Percentiles rank a stretch among this genome's conserved stretches.
These are phyloP conservation scores for Mediolabrus comicus DNA, from an alignment of 108 stramenopile genomes.

Conservation along the genomic window DNA sequence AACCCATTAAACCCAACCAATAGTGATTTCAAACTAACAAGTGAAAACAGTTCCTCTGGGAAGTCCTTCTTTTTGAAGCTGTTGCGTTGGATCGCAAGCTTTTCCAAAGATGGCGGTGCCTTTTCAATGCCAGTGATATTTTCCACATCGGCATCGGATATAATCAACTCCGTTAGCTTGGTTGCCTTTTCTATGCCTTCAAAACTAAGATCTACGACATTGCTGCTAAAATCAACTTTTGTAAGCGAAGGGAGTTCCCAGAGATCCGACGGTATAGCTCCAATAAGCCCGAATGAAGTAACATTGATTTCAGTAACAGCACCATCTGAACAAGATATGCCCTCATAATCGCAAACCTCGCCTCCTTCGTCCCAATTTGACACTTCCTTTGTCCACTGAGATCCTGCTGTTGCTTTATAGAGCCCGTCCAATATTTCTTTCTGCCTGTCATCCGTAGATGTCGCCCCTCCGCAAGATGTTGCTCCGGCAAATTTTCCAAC, in stretches of 20 bases:
- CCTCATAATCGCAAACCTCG: conserved; percentile 72
- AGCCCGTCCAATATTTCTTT: conserved; percentile 53
- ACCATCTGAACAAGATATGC: conserved; percentile 53
- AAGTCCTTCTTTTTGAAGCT: conserved; percentile 50
- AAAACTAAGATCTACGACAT: conserved; percentile 60
- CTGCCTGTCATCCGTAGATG: conserved; percentile 42
- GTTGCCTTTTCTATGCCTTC: conserved; percentile 56
- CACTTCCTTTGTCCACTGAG: conserved; percentile 49
- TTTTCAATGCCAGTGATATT: conserved; percentile 60
- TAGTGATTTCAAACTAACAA: conserved; percentile 43
- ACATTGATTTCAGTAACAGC: conserved; percentile 58
- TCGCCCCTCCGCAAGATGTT: conserved; percentile 46
- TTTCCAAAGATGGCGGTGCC: conserved; percentile 41
- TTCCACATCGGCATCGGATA: conserved; percentile 54
- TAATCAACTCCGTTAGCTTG: conserved; percentile 56
- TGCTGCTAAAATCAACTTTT: conserved; percentile 65
- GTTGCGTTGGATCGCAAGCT: conserved; percentile 58
- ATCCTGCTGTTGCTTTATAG: conserved; percentile 59
- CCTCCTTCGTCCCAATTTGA: conserved; percentile 55
- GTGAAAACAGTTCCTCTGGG: conserved; percentile 61
- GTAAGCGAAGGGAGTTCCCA: conserved; percentile 60
- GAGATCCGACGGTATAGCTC: conserved; percentile 58
- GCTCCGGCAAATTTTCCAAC: conserved; percentile 60
- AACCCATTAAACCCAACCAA: conserved; percentile 58
- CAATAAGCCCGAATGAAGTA: conserved; percentile 51